phyloP scores from a whole-genome alignment of 2,329 filamentous ascomycete species.

The Sporothrix euskadiensis region DNA sequence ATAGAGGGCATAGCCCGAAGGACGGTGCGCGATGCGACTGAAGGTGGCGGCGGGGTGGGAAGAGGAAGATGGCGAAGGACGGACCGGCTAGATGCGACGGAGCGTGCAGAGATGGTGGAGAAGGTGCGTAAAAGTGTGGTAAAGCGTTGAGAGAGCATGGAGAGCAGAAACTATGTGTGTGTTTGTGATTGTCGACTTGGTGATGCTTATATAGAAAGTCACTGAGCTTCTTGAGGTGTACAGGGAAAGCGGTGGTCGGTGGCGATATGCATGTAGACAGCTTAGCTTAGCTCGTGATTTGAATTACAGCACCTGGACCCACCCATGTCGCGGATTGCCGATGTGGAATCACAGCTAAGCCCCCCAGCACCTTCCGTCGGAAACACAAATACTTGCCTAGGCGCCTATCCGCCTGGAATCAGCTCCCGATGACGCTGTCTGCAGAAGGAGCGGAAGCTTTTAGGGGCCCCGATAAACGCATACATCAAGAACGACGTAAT shows the following conservation, averaged over 20 bases:
- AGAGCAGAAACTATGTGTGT: not conserved
- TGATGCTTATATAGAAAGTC: constrained; percentile 19
- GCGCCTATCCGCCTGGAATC: not conserved
- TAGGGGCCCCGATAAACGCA: not conserved
- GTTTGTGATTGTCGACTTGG: not conserved
- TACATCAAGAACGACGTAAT: not conserved
- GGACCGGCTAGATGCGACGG: constrained; percentile 46
- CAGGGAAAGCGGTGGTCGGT: not conserved
- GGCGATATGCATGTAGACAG: constrained; percentile 21
- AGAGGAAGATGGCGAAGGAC: constrained; percentile 46
- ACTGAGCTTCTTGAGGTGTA: not conserved
- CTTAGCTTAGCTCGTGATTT: constrained; percentile 8
- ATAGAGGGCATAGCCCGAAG: constrained; percentile 69
- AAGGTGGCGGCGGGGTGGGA: constrained; percentile 46
- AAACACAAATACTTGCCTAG: constrained; percentile 16
- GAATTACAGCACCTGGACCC: constrained; percentile 16
- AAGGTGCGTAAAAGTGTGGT: constrained; percentile 44
- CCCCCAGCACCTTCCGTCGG: constrained; percentile 1
- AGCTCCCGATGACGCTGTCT: not conserved
- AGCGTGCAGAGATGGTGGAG: constrained; percentile 49
- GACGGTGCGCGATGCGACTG: constrained; percentile 33
- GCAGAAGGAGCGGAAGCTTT: not conserved
- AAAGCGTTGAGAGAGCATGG: constrained; percentile 54
- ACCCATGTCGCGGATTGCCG: not conserved
- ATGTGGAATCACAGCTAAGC: constrained; percentile 23